phyloP scores from a whole-genome alignment of 441 rosid genomes.

The Syzygium malaccense region DNA sequence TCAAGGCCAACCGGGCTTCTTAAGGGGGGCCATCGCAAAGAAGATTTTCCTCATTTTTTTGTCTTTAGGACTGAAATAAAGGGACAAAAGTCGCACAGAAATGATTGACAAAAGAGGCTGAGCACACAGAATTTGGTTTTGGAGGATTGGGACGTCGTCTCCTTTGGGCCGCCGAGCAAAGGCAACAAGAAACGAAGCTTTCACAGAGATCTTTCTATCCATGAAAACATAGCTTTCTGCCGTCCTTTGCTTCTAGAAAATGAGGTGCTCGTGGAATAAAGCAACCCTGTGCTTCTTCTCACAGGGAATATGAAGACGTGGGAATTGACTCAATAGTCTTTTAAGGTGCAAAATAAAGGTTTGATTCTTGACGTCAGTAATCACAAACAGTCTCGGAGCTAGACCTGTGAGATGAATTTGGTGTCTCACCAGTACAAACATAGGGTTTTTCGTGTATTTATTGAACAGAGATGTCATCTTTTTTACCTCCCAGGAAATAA shows the following conservation, averaged over 20 bases:
- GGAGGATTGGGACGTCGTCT: not conserved
- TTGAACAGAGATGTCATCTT: not conserved
- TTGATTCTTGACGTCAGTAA: not conserved
- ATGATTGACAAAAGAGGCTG: not conserved
- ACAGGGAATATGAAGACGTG: not conserved
- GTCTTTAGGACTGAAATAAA: too few species aligned
- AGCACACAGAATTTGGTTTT: not conserved
- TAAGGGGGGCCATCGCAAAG: too few species aligned
- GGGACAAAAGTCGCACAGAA: not conserved
- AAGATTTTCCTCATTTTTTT: too few species aligned
- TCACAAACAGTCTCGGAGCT: too few species aligned
- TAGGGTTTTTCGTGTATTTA: not conserved
- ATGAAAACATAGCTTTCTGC: not conserved
- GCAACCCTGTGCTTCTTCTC: not conserved
- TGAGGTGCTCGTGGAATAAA: not conserved
- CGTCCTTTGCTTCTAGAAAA: not conserved
- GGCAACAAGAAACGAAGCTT: not conserved
- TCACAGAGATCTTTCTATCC: not conserved
- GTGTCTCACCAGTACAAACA: not conserved
- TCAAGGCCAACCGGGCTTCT: too few species aligned
- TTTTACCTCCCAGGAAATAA: not conserved
- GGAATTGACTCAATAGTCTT: not conserved
- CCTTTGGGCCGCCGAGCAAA: not conserved
- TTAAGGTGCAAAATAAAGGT: not conserved
- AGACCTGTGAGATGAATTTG: not conserved